These are phyloP conservation scores for Yarrowia sp. DNA, from an alignment of 805 yeast genomes.

Conservation along the genomic window DNA sequence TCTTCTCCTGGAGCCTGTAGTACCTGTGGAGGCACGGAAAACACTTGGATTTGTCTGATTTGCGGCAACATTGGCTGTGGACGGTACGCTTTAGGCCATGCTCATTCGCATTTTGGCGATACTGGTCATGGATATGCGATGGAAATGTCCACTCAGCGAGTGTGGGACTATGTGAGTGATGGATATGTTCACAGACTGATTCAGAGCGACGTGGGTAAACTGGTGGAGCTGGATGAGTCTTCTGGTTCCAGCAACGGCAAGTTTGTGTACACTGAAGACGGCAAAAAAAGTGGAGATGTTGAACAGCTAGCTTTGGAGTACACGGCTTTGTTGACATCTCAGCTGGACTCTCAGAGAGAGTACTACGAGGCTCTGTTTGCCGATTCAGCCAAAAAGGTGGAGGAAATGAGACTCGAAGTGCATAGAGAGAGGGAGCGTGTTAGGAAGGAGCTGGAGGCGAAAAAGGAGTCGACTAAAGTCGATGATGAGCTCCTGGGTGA, in stretches of 20 bases:
- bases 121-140: conserved; percentile 90
- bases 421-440: conserved; percentile 39
- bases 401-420: conserved; percentile 17
- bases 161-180: conserved; percentile 95
- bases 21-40: conserved; percentile 64
- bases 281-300: conserved; percentile 41
- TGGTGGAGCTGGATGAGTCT: conserved; percentile 70
- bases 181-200: conserved; percentile 85
- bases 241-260: conserved; percentile 43
- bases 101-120: conserved; percentile 76
- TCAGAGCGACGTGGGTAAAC: conserved; percentile 84
- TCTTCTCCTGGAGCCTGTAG: conserved; percentile 51
- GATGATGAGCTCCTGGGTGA: background rate
- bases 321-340: conserved; percentile 77
- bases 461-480: background rate
- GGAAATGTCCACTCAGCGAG: conserved; percentile 84
- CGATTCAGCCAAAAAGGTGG: conserved; percentile 44
- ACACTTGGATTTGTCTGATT: conserved; percentile 86
- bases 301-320: conserved; percentile 77
- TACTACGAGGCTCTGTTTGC: conserved; percentile 67
- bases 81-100: conserved; percentile 83
- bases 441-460: conserved; percentile 19
- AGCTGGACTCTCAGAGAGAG: conserved; percentile 84
- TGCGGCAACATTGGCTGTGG: conserved; percentile 96
- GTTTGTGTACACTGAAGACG: conserved; percentile 30